Percentiles rank a stretch among this genome's conserved stretches.
Conservation (phyloP, 1,284 basidiomycete genomes). For the Sporisorium sorghi region DNA sequence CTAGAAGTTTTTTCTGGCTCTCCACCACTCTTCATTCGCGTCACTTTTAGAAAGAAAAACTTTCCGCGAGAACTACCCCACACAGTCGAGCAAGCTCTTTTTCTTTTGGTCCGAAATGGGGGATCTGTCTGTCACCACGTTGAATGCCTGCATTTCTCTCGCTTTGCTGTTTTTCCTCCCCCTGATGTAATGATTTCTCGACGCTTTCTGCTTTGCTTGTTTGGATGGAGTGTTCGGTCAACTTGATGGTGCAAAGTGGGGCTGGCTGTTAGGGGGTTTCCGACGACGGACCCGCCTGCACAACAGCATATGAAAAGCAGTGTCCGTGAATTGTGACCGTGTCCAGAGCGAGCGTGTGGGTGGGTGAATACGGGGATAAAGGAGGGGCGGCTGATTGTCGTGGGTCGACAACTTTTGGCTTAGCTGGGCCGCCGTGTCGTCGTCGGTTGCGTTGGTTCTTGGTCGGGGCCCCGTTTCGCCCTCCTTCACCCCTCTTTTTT, state of each 20-base stretch:
- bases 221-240: too few relatives aligned
- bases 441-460: too few relatives aligned
- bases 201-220: too few relatives aligned
- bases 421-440: not conserved
- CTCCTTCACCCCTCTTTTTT: too few relatives aligned
- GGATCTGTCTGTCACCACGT: not conserved
- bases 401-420: not conserved
- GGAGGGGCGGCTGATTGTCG: too few relatives aligned
- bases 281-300: too few relatives aligned
- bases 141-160: not conserved
- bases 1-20: not conserved
- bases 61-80: conserved; percentile 5
- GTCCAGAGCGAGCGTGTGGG: too few relatives aligned
- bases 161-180: not conserved
- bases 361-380: too few relatives aligned
- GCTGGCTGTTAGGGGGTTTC: too few relatives aligned
- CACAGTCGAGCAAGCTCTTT: not conserved
- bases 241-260: too few relatives aligned
- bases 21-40: not conserved
- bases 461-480: too few relatives aligned
- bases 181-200: too few relatives aligned
- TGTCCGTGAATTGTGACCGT: not conserved
- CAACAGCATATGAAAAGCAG: not conserved
- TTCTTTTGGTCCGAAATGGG: conserved; percentile 5
- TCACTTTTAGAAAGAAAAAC: not conserved